Evolutionary conservation across 2,329 filamentous ascomycete species (phyloP).

Genomic region (Cercospora citrullina): DNA sequence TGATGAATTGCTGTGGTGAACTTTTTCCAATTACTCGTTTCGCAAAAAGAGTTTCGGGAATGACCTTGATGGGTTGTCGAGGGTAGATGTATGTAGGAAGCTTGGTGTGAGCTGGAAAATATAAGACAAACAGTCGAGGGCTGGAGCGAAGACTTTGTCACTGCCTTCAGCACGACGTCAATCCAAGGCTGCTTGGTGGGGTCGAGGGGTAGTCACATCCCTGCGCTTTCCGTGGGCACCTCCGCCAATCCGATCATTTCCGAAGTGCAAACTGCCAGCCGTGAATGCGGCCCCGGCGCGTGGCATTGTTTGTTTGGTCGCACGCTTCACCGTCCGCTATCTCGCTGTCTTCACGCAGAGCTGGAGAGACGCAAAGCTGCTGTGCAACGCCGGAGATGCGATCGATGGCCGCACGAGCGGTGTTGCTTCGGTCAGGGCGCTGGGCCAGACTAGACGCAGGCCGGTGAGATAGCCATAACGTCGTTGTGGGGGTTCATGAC

Average conservation of each 20-base stretch:
- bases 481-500: conserved; percentile 5
- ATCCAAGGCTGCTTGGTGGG: neutral
- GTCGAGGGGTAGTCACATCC: conserved; percentile 1
- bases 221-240: neutral
- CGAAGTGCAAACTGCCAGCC: neutral
- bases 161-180: conserved; percentile 5
- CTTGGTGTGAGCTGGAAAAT: conserved; percentile 2
- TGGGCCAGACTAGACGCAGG: neutral
- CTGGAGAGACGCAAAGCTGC: neutral
- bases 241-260: conserved; percentile 7
- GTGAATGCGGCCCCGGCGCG: neutral
- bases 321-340: neutral
- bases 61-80: conserved; percentile 3
- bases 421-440: conserved; percentile 3
- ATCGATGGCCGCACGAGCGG: conserved; percentile 4
- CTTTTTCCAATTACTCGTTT: neutral
- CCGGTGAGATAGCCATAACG: conserved; percentile 6
- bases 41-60: neutral
- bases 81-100: conserved; percentile 3
- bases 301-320: neutral
- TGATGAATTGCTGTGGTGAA: conserved; percentile 17
- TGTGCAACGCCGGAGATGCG: neutral
- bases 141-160: conserved; percentile 5
- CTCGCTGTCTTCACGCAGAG: neutral
- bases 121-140: neutral